Evolutionary conservation across 2,329 filamentous ascomycete species (phyloP), one percentile per base, ranked within the genome.

Genomic region (Diaporthe nobilis): DNA sequence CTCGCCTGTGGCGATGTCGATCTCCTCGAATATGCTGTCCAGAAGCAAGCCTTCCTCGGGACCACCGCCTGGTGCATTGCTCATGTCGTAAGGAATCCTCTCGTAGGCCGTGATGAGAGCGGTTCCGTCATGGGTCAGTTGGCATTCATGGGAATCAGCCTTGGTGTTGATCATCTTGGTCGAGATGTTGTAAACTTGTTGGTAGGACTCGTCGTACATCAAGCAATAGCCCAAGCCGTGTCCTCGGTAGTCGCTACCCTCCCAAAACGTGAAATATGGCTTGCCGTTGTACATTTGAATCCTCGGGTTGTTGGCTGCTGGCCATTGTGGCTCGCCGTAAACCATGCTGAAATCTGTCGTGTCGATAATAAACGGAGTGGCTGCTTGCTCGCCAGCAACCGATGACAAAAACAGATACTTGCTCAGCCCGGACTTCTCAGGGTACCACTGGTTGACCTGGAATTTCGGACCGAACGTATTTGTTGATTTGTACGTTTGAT

Each of bases 1-100:
- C 58, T 84, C 81, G 28, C 87, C 86, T 2, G 86, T 88, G 13
- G 85, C 85, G n/a, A 90, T 83, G 77, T 90, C 85, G 44, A 90
- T 83, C 80, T 90, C 88, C 79, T 85, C 83, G 61, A 85, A 84
- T 20, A 83, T 78, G 76, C 81, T 82, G 76, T 85, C 83, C 71
- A 82, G 79, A 63, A 84, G 81, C 81, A 80, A 80, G 77, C 80
- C 44, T 77, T 63, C 51, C 75, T 31, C 47, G 42, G 80, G 80
- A 1, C 80, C 81, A 13, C 76, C 80, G 2, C 78, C 73, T 10
- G 75, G 75, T 0, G 82, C 78, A 8, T 79, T 71, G 13, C 77
- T 77, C 55, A 82, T 77, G 71, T 83, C 79, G n/a, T 75, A 79
- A 25, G 77, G 68, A 17, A 75, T 79, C 47, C 77, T 77, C n/a